A percentile compares a stretch with the other conserved stretches of the same genome.
phyloP scores from a whole-genome alignment of 2,329 filamentous ascomycete species.

The Pezizomycotina sp. region DNA sequence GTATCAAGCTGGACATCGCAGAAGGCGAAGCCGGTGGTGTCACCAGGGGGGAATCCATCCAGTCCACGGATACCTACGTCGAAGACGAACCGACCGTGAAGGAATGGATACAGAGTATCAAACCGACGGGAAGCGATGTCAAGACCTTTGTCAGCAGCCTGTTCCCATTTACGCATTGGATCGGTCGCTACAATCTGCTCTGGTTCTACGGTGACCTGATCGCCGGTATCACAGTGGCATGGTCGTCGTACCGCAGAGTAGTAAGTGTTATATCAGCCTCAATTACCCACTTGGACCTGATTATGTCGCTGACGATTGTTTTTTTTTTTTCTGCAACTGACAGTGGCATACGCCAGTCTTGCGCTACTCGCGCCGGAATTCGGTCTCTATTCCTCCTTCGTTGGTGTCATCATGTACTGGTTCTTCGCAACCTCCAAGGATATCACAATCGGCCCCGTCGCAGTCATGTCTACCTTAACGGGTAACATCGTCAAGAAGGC shows the following conservation, averaged over 20 bases:
- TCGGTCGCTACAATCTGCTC: slow-evolving; percentile 67
- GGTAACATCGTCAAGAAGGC: slow-evolving; percentile 63
- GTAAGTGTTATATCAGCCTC: slow-evolving; percentile 17
- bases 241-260: slow-evolving; percentile 85
- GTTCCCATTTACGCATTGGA: slow-evolving; percentile 86
- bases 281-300: no score
- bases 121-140: slow-evolving; percentile 43
- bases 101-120: slow-evolving; percentile 53
- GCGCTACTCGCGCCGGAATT: slow-evolving; percentile 67
- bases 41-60: slow-evolving; percentile 18
- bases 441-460: slow-evolving; percentile 92
- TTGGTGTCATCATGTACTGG: slow-evolving; percentile 91
- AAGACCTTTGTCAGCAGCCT: slow-evolving; percentile 39
- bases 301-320: not conserved
- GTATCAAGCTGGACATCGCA: slow-evolving; percentile 19
- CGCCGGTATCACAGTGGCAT: slow-evolving; percentile 60
- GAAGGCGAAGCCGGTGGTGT: slow-evolving; percentile 5
- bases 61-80: slow-evolving; percentile 54
- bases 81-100: slow-evolving; percentile 60
- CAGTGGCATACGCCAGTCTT: slow-evolving; percentile 72
- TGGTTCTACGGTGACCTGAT: slow-evolving; percentile 84
- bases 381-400: slow-evolving; percentile 87
- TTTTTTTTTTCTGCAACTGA: not conserved
- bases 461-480: slow-evolving; percentile 82
- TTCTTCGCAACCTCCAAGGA: slow-evolving; percentile 97